These are phyloP conservation scores for Schoenoplectus tabernaemontani DNA, from an alignment of 202 grass and related monocot genomes.

Conservation along the genomic window DNA sequence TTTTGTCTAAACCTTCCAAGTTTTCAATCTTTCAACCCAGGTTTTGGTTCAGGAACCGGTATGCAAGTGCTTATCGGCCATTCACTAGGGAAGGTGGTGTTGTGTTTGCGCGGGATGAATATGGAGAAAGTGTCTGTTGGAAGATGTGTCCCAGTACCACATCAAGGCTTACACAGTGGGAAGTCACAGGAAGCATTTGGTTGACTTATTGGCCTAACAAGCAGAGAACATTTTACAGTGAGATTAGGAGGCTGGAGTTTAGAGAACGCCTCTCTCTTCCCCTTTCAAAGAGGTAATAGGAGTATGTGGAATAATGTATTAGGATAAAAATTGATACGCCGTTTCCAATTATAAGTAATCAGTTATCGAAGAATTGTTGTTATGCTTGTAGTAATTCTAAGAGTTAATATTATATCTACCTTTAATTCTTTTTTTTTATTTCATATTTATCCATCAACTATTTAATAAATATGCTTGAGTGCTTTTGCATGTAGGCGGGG, in stretches of 20 bases:
- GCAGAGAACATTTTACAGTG: conserved; percentile 62
- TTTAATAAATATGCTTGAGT: too few species aligned
- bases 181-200: conserved; percentile 70
- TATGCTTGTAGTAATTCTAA: too few species aligned
- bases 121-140: conserved; percentile 78
- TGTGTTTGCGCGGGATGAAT: conserved; percentile 81
- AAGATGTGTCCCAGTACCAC: conserved; percentile 44
- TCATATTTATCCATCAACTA: too few species aligned
- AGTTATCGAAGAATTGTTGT: too few species aligned
- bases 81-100: conserved; percentile 76
- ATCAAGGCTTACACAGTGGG: conserved; percentile 67
- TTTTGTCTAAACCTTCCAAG: conserved; percentile 63
- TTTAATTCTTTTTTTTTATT: too few species aligned
- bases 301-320: neutral
- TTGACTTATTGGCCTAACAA: conserved; percentile 94
- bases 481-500: too few species aligned
- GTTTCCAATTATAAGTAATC: too few species aligned
- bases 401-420: too few species aligned
- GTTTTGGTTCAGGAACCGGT: conserved; percentile 72
- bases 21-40: conserved; percentile 60
- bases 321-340: neutral
- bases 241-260: conserved; percentile 69
- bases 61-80: conserved; percentile 48
- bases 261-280: conserved; percentile 53
- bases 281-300: conserved; percentile 36